phyloP scores from a whole-genome alignment of 108 stramenopile genomes.

The Licmophora abbreviata region DNA sequence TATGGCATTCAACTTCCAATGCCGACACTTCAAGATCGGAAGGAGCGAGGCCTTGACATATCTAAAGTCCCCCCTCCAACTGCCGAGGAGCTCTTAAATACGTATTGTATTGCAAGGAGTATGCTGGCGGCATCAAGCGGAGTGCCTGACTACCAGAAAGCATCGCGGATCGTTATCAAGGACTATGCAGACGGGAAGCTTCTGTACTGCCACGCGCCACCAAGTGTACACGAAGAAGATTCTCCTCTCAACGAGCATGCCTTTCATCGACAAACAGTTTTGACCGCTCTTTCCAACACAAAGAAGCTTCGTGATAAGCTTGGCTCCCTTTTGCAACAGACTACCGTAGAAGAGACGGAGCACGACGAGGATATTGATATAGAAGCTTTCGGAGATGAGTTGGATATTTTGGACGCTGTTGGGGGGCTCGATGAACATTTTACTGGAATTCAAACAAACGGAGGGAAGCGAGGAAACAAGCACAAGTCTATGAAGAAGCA shows the following conservation, averaged over 20 bases:
- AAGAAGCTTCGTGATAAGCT: constrained; percentile 56
- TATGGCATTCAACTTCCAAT: constrained; percentile 84
- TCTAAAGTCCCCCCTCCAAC: constrained; percentile 61
- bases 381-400: constrained; percentile 28
- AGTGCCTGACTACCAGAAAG: constrained; percentile 88
- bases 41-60: constrained; percentile 25
- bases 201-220: constrained; percentile 92
- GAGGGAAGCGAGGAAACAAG: constrained; percentile 34
- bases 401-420: constrained; percentile 34
- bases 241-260: constrained; percentile 11
- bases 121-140: constrained; percentile 87
- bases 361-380: constrained; percentile 9
- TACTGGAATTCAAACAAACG: constrained; percentile 3
- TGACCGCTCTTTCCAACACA: constrained; percentile 54
- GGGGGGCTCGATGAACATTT: constrained; percentile 9
- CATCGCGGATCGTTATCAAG: constrained; percentile 87
- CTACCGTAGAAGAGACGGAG: constrained; percentile 9
- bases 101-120: constrained; percentile 88
- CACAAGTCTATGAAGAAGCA: constrained; percentile 67
- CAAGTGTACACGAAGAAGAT: constrained; percentile 25
- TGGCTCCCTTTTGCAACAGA: constrained; percentile 9
- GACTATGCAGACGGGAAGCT: constrained; percentile 93
- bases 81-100: constrained; percentile 76
- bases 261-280: constrained; percentile 60
- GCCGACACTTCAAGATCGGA: constrained; percentile 52